These are phyloP conservation scores for Ananas comosus DNA, from an alignment of 176 grass and related monocot species.

Conservation along the genomic window DNA sequence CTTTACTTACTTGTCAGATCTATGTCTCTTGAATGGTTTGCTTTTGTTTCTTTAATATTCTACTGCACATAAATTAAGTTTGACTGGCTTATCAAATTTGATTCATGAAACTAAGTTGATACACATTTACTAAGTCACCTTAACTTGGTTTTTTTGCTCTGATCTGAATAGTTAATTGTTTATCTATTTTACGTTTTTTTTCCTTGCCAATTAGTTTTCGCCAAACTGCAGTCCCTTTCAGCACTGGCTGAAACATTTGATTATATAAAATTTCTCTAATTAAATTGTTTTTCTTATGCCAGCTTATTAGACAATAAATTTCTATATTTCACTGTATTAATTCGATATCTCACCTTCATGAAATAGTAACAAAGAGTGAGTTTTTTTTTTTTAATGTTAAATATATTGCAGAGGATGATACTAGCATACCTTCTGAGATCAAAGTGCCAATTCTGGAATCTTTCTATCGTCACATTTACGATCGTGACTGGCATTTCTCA, in stretches of 20 bases:
- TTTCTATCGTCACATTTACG: constrained; percentile 63
- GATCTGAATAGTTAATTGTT: too few relatives aligned
- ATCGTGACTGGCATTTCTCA: constrained; percentile 63
- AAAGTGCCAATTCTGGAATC: constrained; percentile 80
- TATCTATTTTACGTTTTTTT: too few relatives aligned
- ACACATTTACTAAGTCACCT: too few relatives aligned
- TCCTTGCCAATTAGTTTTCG: neutral
- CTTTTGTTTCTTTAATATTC: too few relatives aligned
- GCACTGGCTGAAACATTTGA: neutral
- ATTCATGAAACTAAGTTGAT: too few relatives aligned
- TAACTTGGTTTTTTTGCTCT: too few relatives aligned
- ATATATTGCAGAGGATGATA: constrained; percentile 78
- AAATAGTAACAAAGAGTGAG: neutral
- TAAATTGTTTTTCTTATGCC: neutral
- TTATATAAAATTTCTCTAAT: neutral
- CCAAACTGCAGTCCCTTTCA: neutral
- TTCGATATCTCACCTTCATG: neutral
- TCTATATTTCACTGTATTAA: neutral
- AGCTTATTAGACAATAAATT: neutral
- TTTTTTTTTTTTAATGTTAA: neutral
- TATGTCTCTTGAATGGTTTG: too few relatives aligned
- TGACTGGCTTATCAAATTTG: too few relatives aligned
- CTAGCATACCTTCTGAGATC: constrained; percentile 54
- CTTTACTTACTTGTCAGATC: too few relatives aligned
- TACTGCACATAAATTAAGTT: too few relatives aligned